Base-by-base conservation (phyloP, 805 yeast genomes). In the Geotrichum ghanense region DNA sequence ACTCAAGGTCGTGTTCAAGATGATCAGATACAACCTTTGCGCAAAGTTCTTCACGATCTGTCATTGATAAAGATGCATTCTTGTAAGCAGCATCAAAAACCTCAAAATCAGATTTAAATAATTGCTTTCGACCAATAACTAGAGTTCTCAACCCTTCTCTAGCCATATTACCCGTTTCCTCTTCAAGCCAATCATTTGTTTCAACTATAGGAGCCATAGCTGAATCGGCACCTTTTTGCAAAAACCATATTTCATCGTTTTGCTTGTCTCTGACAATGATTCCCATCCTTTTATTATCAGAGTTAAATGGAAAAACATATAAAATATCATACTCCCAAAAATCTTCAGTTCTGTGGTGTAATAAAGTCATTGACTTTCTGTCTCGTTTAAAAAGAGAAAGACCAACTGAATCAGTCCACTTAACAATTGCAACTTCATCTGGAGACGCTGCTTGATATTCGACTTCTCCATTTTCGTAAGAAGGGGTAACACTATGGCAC, bases 391-490 rank as follows among this genome's bases (percentile, higher is more conserved):
- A 72, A 41, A 92, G 71, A 6, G 88, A 76, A 27, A 92, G 69
- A 0, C 98, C 99, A 23, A 89, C 90, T 2, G 70, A 62, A 52
- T 86, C 94, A 1, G 96, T 85, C 67, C 87, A 92, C 58, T 82
- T 82, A 17, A 92, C 97, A 52, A 92, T 92, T 22, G 99, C 98
- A 55, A 92, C 79, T 62, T 92, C 99, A 68, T 92, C 99, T 0
- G 99, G 99, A 0, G 97, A 89, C 0, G 97, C 97, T 0, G 98
- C 98, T 65, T 92, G 99, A 61, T 89, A 92, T 1, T 87, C 75
- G 14, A 80, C 62, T 48, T 71, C 79, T 22, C 83, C 87, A 51
- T 81, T 85, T 48, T 82, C 92, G 53, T 79, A 75, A 0, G 95
- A 79, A 1, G 99, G 99, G 0, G 98, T 94, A 24, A 92, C 99